phyloP scores from a whole-genome alignment of 176 grass and related monocot species.

The Oryza officinalis region DNA sequence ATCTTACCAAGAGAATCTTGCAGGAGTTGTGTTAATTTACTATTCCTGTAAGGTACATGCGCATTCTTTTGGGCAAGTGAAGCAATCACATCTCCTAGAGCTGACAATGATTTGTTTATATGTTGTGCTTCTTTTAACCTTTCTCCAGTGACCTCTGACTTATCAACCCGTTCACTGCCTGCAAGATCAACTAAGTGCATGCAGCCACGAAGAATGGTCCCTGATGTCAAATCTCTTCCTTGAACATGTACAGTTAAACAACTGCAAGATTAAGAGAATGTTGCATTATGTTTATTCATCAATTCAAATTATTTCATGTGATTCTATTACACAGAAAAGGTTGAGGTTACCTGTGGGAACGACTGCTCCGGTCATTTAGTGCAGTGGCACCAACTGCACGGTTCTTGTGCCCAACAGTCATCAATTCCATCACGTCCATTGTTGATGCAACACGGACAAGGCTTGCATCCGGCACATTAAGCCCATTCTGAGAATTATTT shows the following conservation, averaged over 20 bases:
- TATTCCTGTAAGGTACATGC: conserved; percentile 96
- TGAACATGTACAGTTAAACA: conserved; percentile 97
- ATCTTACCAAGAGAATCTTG: conserved; percentile 98
- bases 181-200: conserved; percentile 99
- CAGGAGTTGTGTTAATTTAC: conserved; percentile 98
- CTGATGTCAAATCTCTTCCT: conserved; percentile 92
- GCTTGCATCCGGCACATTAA: conserved; percentile 94
- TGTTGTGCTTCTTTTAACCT: conserved; percentile 98
- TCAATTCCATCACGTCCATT: conserved; percentile 88
- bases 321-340: conserved; percentile 11
- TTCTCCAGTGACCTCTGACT: conserved; percentile 94
- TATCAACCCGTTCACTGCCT: conserved; percentile 94
- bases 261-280: conserved; percentile 53
- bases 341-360: conserved; percentile 85
- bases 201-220: conserved; percentile 79
- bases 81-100: conserved; percentile 97
- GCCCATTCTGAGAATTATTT: conserved; percentile 91
- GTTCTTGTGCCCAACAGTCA: conserved; percentile 92
- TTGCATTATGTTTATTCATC: conserved; percentile 38
- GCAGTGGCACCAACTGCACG: conserved; percentile 89
- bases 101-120: conserved; percentile 98
- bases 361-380: conserved; percentile 95
- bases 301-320: conserved; percentile 6
- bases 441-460: conserved; percentile 76
- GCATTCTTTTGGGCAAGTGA: conserved; percentile 87